These are phyloP conservation scores for Talaromyces sp. DNA, from an alignment of 2,329 filamentous ascomycete species.

Conservation along the genomic window DNA sequence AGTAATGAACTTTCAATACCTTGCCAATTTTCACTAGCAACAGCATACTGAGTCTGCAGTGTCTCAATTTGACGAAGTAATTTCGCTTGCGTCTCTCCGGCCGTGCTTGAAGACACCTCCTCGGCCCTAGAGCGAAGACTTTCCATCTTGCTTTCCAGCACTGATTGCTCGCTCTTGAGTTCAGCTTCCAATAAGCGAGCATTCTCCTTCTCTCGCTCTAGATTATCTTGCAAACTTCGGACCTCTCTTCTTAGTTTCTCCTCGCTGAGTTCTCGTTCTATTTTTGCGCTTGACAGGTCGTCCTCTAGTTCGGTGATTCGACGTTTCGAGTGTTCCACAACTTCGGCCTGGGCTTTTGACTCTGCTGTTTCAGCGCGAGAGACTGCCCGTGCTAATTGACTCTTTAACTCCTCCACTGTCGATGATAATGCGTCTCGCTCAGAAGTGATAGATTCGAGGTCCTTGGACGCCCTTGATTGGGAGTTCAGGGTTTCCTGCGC, in stretches of 20 bases:
- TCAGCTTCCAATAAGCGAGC: constrained; percentile 69
- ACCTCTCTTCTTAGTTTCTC: constrained; percentile 70
- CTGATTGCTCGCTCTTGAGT: constrained; percentile 71
- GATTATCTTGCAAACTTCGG: constrained; percentile 69
- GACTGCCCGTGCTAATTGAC: constrained; percentile 66
- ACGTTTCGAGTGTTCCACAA: constrained; percentile 64
- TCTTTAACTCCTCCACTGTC: constrained; percentile 66
- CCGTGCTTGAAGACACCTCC: constrained; percentile 79
- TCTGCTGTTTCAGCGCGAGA: constrained; percentile 67
- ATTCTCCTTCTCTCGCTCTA: constrained; percentile 70
- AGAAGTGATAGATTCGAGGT: constrained; percentile 60
- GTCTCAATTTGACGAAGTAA: constrained; percentile 92
- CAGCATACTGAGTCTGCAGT: constrained; percentile 88
- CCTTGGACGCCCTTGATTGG: constrained; percentile 54
- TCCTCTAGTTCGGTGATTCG: constrained; percentile 58
- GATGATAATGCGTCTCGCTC: constrained; percentile 64
- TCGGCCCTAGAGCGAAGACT: constrained; percentile 80
- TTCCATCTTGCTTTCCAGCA: constrained; percentile 86
- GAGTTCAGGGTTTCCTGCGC: constrained; percentile 56
- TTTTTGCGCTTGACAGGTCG: constrained; percentile 63
- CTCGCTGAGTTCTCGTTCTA: constrained; percentile 73
- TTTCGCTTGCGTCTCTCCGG: constrained; percentile 83
- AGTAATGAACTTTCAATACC: constrained; percentile 86
- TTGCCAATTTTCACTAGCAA: constrained; percentile 96
- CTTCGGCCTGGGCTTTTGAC: constrained; percentile 64